phyloP scores from a whole-genome alignment of 257 asterid species.

The Buddleja alternifolia region DNA sequence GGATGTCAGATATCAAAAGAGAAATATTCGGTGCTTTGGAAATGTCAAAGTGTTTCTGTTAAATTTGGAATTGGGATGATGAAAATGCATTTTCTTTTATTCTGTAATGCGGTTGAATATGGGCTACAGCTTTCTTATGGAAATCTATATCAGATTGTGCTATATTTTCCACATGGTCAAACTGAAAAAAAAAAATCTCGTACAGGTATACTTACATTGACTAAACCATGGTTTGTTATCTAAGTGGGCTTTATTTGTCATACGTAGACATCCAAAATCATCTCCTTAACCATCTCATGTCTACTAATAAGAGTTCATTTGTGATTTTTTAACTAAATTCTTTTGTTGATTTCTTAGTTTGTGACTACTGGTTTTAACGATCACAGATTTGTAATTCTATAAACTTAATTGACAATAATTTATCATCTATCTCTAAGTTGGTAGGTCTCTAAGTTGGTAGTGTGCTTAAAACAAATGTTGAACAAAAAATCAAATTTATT shows the following conservation, averaged over 20 bases:
- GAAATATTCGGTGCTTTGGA: constrained; percentile 62
- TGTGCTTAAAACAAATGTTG: no score
- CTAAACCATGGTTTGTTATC: not conserved
- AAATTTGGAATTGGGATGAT: constrained; percentile 64
- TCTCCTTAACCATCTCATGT: no score
- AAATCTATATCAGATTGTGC: constrained; percentile 71
- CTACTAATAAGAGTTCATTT: no score
- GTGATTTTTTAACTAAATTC: no score
- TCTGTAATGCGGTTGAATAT: constrained; percentile 37
- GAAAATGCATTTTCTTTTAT: constrained; percentile 51
- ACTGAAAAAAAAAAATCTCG: constrained; percentile 40
- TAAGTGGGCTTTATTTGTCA: not conserved
- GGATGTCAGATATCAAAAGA: constrained; percentile 66
- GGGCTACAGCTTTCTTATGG: constrained; percentile 77
- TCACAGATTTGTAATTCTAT: no score
- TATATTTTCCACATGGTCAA: constrained; percentile 39
- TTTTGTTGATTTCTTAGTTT: no score
- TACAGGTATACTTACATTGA: constrained; percentile 61
- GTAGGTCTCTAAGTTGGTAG: no score
- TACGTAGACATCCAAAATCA: not conserved
- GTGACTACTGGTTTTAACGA: no score
- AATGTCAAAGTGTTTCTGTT: constrained; percentile 35
- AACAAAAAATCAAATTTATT: no score
- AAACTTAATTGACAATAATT: no score
- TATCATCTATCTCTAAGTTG: no score